Percentiles rank a stretch among this genome's conserved stretches.
Conservation (phyloP, 129 eudicot species). For the Saussurea involucrata region DNA sequence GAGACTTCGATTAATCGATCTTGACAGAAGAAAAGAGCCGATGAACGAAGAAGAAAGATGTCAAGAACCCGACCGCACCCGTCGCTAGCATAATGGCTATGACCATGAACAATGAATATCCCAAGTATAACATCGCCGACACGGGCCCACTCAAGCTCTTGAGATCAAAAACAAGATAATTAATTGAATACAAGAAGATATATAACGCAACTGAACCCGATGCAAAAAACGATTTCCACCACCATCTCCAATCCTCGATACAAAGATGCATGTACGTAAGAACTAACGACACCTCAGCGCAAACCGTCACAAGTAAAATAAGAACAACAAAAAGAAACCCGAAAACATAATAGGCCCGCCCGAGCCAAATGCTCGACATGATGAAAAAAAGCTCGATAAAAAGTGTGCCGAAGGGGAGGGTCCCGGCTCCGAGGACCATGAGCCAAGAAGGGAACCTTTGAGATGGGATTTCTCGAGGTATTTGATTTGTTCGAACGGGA, state of each 20-base stretch:
- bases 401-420: conserved; percentile 34
- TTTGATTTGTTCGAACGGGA: conserved; percentile 38
- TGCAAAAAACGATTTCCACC: conserved; percentile 38
- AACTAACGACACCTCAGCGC: conserved; percentile 33
- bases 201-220: conserved; percentile 33
- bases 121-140: conserved; percentile 30
- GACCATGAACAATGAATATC: conserved; percentile 33
- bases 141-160: conserved; percentile 37
- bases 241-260: conserved; percentile 36
- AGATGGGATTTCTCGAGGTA: conserved; percentile 37
- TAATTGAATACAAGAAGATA: conserved; percentile 26
- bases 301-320: conserved; percentile 23
- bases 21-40: conserved; percentile 35
- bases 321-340: conserved; percentile 31
- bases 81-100: conserved; percentile 31
- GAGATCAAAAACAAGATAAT: conserved; percentile 33
- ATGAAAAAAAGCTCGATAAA: conserved; percentile 40
- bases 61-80: conserved; percentile 29
- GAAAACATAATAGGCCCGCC: conserved; percentile 30
- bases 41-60: conserved; percentile 36
- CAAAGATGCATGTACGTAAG: conserved; percentile 37
- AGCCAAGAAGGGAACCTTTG: conserved; percentile 35
- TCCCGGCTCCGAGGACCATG: conserved; percentile 33
- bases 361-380: conserved; percentile 36
- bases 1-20: conserved; percentile 19